These are phyloP conservation scores for Phytophthora podocarpi DNA, from an alignment of 352 stramenopile species.

Conservation along the genomic window DNA sequence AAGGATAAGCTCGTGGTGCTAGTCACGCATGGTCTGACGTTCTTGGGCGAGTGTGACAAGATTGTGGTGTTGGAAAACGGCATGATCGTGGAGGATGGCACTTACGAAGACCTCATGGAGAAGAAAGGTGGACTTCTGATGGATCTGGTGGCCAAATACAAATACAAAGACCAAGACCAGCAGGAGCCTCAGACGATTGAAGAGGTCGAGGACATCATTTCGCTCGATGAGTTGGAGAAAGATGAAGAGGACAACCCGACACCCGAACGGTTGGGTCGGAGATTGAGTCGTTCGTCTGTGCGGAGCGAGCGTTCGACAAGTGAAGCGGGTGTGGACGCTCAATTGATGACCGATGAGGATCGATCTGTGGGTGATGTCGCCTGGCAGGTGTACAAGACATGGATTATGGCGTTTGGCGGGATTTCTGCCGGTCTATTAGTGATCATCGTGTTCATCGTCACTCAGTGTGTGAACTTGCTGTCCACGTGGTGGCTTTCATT, in stretches of 20 bases:
- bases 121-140: constrained; percentile 67
- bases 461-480: constrained; percentile 58
- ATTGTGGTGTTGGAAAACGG: constrained; percentile 67
- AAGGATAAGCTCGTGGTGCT: constrained; percentile 87
- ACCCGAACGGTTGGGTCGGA: constrained; percentile 33
- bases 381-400: constrained; percentile 71
- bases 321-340: constrained; percentile 30
- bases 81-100: constrained; percentile 64
- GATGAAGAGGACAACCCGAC: constrained; percentile 47
- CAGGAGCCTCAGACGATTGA: constrained; percentile 46
- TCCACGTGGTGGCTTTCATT: constrained; percentile 70
- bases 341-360: constrained; percentile 76
- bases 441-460: constrained; percentile 50
- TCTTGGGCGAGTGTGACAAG: constrained; percentile 64
- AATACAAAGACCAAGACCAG: constrained; percentile 67
- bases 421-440: constrained; percentile 48
- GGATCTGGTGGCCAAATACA: constrained; percentile 64
- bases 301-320: constrained; percentile 55
- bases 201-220: constrained; percentile 38
- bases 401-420: constrained; percentile 71
- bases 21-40: constrained; percentile 70
- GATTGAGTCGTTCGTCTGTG: constrained; percentile 56
- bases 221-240: constrained; percentile 47
- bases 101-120: constrained; percentile 77
- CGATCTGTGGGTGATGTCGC: constrained; percentile 62